Base-by-base conservation (phyloP, 83 land plant species). In the Isoetes engelmannii region DNA sequence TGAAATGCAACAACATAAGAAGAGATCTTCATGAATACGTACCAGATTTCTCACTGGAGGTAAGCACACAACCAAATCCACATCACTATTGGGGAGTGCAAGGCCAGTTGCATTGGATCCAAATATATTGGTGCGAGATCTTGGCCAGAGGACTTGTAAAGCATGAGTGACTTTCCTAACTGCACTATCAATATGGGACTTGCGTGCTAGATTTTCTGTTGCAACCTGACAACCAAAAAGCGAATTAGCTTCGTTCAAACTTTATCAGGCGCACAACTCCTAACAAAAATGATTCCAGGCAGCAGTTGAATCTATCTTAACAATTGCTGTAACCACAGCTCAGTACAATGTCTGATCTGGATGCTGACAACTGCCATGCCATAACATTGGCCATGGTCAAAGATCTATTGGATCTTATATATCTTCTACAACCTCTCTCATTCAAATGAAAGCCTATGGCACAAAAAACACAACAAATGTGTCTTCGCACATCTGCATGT, bases 21-120 rank as follows among this genome's bases (percentile, higher is more conserved):
- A 59, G 19, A 64, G 4, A 64, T 8, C 12, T 12, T 9, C 7
- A 47, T 13, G 8, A 19, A 18, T 47, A 65, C 88, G 67, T 48
- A 93, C 99, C 97, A 92, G 67, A 61, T 95, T 95, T 48, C 97
- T 77, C 54, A 95, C 99, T 20, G 99, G 99, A 68, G 99, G 99
- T 47, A 95, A 87, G 74, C 89, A 80, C 59, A 95, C 97, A 64
- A 95, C 99, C 61, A 95, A 87, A 62, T 95, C 99, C 57, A 95
- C 93, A 79, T 95, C 99, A 81, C 99, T 95, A 42, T 85, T 79
- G 28, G 99, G 99, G 69, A 95, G 91, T 61, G 99, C 92, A 69
- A 95, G 77, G 48, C 99, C 99, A 69, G 97, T 91, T 61, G 99
- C 90, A 85, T 78, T 90, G 50, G 99, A 95, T 70, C 99, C 99